Evolutionary conservation across 164 flowering plant species (phyloP).

Genomic region (Berberis vulgaris): DNA sequence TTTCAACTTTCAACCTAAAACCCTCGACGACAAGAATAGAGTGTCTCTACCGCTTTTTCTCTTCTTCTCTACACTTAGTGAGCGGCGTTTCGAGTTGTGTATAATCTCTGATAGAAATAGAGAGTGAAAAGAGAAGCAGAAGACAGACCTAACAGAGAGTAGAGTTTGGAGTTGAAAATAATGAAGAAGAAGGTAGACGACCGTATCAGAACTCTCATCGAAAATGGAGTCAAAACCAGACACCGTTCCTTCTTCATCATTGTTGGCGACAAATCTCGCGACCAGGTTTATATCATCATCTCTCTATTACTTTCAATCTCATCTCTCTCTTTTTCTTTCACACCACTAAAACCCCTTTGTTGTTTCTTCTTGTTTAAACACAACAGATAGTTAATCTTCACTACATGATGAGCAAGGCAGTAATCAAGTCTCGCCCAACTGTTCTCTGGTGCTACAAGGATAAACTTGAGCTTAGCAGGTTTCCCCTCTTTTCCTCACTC

Average conservation of each 20-base stretch:
- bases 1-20: too few species aligned
- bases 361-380: background rate
- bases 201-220: constrained; percentile 76
- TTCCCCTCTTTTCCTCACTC: background rate
- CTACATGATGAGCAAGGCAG: constrained; percentile 56
- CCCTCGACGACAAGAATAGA: too few species aligned
- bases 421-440: constrained; percentile 49
- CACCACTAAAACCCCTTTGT: background rate
- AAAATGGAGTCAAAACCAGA: constrained; percentile 71
- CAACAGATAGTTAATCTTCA: constrained; percentile 84
- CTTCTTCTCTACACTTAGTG: too few species aligned
- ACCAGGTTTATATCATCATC: constrained; percentile 43
- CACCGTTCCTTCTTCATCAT: constrained; percentile 88
- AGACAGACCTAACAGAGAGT: too few species aligned
- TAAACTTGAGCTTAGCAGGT: constrained; percentile 91
- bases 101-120: too few species aligned
- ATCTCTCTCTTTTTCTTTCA: background rate
- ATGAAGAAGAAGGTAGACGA: constrained; percentile 98
- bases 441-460: constrained; percentile 94
- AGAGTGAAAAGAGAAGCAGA: too few species aligned
- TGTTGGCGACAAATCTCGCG: constrained; percentile 81
- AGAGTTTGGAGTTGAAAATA: background rate
- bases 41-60: too few species aligned
- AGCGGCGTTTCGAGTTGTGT: too few species aligned
- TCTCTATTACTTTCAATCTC: background rate